Conservation (phyloP, 148 eudicot genomes). For the Fagopyrum homotropicum region DNA sequence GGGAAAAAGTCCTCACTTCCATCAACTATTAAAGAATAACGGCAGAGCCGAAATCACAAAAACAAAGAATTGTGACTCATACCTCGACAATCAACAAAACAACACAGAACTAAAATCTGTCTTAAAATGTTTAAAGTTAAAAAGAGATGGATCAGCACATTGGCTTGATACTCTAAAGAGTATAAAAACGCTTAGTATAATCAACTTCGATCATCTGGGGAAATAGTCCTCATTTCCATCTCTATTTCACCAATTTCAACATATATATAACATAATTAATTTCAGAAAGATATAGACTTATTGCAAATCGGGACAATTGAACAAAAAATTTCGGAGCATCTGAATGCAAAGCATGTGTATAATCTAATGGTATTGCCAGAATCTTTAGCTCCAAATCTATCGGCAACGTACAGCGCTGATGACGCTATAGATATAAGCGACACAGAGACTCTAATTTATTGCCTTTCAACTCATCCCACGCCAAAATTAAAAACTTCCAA, state of each 20-base stretch:
- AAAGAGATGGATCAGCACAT: constrained; percentile 1
- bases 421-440: constrained; percentile 5
- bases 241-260: neutral
- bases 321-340: constrained; percentile 3
- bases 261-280: neutral
- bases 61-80: too few relatives aligned
- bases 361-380: constrained; percentile 22
- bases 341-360: constrained; percentile 20
- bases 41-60: too few relatives aligned
- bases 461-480: neutral
- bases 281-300: neutral
- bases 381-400: constrained; percentile 20
- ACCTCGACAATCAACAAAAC: too few relatives aligned
- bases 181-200: constrained; percentile 17
- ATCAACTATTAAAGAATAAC: neutral
- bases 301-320: too few relatives aligned
- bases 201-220: constrained; percentile 30
- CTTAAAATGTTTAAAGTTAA: too few relatives aligned
- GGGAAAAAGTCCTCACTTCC: constrained; percentile 30
- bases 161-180: constrained; percentile 23
- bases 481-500: neutral
- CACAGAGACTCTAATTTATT: constrained; percentile 14
- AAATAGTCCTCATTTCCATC: constrained; percentile 27
- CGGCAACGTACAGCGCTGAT: constrained; percentile 24
- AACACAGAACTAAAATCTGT: too few relatives aligned